Evolutionary conservation across 305 asterid species (phyloP).

Genomic region (Rubia balearica): DNA sequence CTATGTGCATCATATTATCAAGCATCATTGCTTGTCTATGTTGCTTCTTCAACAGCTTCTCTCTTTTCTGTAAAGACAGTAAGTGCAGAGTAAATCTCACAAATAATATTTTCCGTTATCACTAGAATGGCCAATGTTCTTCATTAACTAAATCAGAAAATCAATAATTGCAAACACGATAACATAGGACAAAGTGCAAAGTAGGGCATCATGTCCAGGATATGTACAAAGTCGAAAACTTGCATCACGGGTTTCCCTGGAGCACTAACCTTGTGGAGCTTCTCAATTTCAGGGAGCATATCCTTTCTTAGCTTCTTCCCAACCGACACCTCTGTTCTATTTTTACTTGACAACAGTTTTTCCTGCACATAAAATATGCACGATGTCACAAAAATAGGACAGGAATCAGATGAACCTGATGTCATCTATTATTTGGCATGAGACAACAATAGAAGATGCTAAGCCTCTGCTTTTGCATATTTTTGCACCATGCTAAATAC

Average conservation of each 20-base stretch:
- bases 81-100: slow-evolving; percentile 22
- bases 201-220: not conserved
- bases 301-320: slow-evolving; percentile 86
- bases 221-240: not conserved
- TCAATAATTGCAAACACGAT: not conserved
- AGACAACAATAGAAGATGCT: not conserved
- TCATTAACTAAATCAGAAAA: not conserved
- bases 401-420: not conserved
- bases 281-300: slow-evolving; percentile 93
- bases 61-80: slow-evolving; percentile 63
- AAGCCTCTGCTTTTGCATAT: too few relatives aligned
- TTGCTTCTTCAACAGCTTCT: slow-evolving; percentile 80
- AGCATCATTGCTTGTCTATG: slow-evolving; percentile 96
- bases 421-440: not conserved
- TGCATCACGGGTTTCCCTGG: not conserved
- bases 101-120: not conserved
- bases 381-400: not conserved
- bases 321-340: slow-evolving; percentile 72
- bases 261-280: slow-evolving; percentile 69
- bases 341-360: slow-evolving; percentile 76
- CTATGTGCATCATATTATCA: slow-evolving; percentile 64
- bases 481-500: not conserved
- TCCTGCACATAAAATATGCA: slow-evolving; percentile 50
- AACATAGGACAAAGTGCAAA: not conserved
- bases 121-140: not conserved